phyloP scores from a whole-genome alignment of 495 filamentous ascomycete species.

The Acidiella bohemica region DNA sequence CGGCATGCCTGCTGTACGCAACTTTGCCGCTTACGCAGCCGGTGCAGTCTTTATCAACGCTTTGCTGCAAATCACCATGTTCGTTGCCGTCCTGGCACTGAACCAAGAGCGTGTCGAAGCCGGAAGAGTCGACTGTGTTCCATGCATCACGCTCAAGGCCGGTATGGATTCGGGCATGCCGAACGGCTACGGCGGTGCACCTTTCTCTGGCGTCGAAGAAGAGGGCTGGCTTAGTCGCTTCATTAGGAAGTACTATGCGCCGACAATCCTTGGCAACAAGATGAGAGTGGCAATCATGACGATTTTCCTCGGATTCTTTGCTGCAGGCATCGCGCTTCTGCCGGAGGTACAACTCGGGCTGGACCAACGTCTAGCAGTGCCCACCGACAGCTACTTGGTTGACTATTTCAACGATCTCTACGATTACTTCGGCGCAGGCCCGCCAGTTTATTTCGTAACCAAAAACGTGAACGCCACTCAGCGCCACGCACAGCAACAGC shows the following conservation, averaged over 20 bases:
- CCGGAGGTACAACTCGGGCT: constrained; percentile 75
- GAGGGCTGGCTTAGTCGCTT: constrained; percentile 71
- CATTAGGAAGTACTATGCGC: constrained; percentile 79
- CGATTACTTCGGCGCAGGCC: constrained; percentile 77
- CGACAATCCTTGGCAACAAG: constrained; percentile 61
- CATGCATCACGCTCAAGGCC: constrained; percentile 64
- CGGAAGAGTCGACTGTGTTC: constrained; percentile 82
- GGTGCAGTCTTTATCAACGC: constrained; percentile 97
- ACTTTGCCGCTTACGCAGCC: constrained; percentile 92
- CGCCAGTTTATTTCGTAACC: constrained; percentile 93
- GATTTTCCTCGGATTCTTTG: constrained; percentile 76
- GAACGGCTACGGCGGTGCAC: constrained; percentile 33
- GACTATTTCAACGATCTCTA: constrained; percentile 91
- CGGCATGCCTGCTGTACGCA: constrained; percentile 92
- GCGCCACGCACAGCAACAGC: constrained; percentile 58
- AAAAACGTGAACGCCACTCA: constrained; percentile 63
- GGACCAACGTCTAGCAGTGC: constrained; percentile 88
- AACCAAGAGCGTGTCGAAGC: constrained; percentile 82
- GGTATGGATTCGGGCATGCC: constrained; percentile 38
- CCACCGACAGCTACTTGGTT: constrained; percentile 83
- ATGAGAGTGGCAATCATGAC: constrained; percentile 62
- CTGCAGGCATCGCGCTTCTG: constrained; percentile 67
- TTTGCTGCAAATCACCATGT: constrained; percentile 87
- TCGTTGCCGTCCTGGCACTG: constrained; percentile 75
- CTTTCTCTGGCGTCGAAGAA: constrained; percentile 51